These are phyloP conservation scores for Noccaea caerulescens DNA, from an alignment of 345 rosid genomes.

Conservation along the genomic window DNA sequence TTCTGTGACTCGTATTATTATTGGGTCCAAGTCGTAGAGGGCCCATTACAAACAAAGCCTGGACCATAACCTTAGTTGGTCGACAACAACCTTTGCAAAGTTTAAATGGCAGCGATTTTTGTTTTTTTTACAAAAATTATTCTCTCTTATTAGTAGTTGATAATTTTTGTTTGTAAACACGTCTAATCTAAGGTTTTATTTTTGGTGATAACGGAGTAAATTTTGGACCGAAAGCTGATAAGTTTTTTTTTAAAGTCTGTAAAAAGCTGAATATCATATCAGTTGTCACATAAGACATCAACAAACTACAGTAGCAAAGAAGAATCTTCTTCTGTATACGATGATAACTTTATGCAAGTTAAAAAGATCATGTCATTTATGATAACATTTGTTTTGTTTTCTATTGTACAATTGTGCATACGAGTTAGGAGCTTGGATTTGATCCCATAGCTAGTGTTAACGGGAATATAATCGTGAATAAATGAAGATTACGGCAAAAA, in stretches of 20 bases:
- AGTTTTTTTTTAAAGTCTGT: background rate
- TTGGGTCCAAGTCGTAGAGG: constrained; percentile 11
- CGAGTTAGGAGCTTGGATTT: background rate
- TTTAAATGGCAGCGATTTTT: background rate
- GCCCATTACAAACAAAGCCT: constrained; percentile 6
- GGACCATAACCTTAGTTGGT: background rate
- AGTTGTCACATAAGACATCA: too few species aligned
- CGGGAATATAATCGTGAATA: constrained; percentile 19
- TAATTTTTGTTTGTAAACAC: background rate
- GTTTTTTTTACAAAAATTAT: background rate
- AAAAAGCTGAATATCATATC: too few species aligned
- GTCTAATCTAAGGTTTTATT: background rate
- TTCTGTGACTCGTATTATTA: background rate
- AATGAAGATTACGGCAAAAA: background rate
- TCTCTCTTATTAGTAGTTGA: too few species aligned
- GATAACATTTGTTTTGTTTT: background rate
- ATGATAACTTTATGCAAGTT: background rate
- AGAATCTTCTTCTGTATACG: too few species aligned
- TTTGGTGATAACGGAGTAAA: background rate
- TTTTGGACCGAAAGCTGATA: background rate
- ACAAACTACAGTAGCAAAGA: too few species aligned
- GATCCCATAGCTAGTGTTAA: background rate
- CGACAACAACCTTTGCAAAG: constrained; percentile 9
- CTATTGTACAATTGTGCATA: background rate
- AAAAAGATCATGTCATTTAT: background rate